A percentile compares a stretch with the other conserved stretches of the same genome.
Conservation (phyloP, 805 yeast species). For the Yarrowia yakushimensis region DNA sequence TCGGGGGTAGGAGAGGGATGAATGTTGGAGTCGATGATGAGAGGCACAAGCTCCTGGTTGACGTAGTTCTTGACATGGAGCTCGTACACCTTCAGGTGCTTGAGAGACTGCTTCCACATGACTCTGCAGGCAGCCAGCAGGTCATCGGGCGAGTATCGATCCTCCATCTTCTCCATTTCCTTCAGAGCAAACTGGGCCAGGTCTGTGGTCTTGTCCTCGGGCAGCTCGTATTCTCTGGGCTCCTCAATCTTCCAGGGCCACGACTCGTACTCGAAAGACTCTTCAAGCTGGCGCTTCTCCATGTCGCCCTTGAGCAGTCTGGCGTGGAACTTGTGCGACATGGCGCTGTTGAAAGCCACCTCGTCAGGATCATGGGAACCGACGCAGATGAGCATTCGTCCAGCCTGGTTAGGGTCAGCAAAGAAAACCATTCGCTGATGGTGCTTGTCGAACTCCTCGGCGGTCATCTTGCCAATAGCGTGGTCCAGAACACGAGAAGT, state of each 20-base stretch:
- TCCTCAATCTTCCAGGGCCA: constrained; percentile 15
- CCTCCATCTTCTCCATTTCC: constrained; percentile 1
- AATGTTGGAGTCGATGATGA: neutral
- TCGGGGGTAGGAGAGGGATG: constrained; percentile 10
- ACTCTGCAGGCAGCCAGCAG: neutral
- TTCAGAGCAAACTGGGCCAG: neutral
- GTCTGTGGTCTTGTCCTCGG: neutral
- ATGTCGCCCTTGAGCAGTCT: neutral
- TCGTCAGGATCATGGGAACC: constrained; percentile 4
- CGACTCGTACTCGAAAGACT: neutral
- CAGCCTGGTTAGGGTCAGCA: constrained; percentile 13
- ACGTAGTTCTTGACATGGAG: constrained; percentile 14
- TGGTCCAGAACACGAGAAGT: constrained; percentile 45
- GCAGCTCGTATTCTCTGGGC: neutral
- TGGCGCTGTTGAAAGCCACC: neutral
- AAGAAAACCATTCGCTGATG: constrained; percentile 3
- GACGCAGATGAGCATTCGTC: constrained; percentile 2
- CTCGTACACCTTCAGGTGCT: neutral
- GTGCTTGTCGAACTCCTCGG: neutral
- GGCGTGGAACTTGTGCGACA: constrained; percentile 1
- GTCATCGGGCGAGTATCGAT: neutral
- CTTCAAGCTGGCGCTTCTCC: neutral
- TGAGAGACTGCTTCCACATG: neutral
- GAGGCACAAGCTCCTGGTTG: neutral
- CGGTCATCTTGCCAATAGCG: neutral